Conservation (phyloP, 331 rosid species). For the Saraca asoca region DNA sequence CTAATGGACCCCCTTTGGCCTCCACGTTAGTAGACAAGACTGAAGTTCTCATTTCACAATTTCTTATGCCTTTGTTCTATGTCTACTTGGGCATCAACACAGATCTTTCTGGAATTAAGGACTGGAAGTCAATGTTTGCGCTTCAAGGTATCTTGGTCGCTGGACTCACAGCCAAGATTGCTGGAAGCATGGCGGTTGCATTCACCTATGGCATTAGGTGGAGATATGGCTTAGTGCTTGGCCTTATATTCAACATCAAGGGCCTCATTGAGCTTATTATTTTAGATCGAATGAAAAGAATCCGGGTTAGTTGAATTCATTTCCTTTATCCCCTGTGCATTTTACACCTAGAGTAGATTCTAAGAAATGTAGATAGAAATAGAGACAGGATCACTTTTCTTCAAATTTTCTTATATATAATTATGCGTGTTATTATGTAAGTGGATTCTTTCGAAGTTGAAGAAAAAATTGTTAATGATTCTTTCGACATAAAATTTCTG, state of each 20-base stretch:
- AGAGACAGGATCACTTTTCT: too few species aligned
- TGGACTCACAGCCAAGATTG: constrained; percentile 27
- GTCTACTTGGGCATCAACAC: constrained; percentile 35
- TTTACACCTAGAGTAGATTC: too few species aligned
- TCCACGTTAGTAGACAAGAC: constrained; percentile 45
- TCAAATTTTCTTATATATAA: too few species aligned
- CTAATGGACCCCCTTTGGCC: constrained; percentile 60
- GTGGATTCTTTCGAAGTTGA: too few species aligned
- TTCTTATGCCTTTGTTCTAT: constrained; percentile 49
- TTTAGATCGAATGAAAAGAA: constrained; percentile 8
- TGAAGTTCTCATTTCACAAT: constrained; percentile 26
- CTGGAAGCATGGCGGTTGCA: constrained; percentile 29
- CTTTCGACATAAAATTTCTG: too few species aligned
- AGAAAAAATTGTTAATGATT: too few species aligned
- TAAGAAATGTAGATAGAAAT: too few species aligned
- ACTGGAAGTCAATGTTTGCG: constrained; percentile 34
- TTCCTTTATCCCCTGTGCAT: too few species aligned
- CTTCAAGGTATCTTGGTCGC: constrained; percentile 30
- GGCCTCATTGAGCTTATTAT: constrained; percentile 44
- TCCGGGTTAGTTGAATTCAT: constrained; percentile 35
- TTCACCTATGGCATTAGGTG: constrained; percentile 34
- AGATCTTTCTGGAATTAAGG: background rate
- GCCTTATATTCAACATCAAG: constrained; percentile 46
- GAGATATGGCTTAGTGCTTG: constrained; percentile 43
- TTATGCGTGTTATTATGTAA: too few species aligned